These are phyloP conservation scores for Suhomyces faveliae DNA, from an alignment of 805 yeast species.

Conservation along the genomic window DNA sequence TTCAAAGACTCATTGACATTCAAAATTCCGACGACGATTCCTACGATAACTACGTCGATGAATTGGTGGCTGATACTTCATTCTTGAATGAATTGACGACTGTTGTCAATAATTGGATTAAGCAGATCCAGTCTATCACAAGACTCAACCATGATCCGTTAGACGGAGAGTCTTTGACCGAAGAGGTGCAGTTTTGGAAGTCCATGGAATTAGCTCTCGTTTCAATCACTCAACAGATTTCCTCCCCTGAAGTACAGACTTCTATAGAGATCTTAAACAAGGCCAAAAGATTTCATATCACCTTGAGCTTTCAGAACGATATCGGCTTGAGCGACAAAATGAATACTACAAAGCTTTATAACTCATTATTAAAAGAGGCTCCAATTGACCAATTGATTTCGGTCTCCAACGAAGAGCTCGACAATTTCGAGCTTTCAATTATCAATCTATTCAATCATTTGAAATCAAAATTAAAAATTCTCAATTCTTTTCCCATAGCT, in stretches of 20 bases:
- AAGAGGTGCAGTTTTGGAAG: conserved; percentile 78
- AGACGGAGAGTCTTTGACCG: conserved; percentile 52
- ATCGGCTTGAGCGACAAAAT: conserved; percentile 61
- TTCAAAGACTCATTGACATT: conserved; percentile 21
- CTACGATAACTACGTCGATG: conserved; percentile 21
- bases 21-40: conserved; percentile 15
- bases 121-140: conserved; percentile 57
- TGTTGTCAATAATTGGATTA: conserved; percentile 73
- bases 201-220: conserved; percentile 62
- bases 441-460: conserved; percentile 56
- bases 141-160: conserved; percentile 49
- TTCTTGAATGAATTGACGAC: conserved; percentile 69
- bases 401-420: conserved; percentile 24
- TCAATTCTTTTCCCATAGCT: conserved; percentile 57
- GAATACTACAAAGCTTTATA: conserved; percentile 51
- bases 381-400: conserved; percentile 58
- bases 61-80: conserved; percentile 46
- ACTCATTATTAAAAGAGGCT: conserved; percentile 63
- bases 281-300: conserved; percentile 79
- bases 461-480: conserved; percentile 53
- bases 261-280: conserved; percentile 60
- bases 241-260: conserved; percentile 49
- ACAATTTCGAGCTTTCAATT: conserved; percentile 45
- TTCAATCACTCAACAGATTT: conserved; percentile 57
- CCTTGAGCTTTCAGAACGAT: conserved; percentile 69